phyloP scores from a whole-genome alignment of 1,284 basidiomycete genomes.

The Cutaneotrichosporon cavernicola region DNA sequence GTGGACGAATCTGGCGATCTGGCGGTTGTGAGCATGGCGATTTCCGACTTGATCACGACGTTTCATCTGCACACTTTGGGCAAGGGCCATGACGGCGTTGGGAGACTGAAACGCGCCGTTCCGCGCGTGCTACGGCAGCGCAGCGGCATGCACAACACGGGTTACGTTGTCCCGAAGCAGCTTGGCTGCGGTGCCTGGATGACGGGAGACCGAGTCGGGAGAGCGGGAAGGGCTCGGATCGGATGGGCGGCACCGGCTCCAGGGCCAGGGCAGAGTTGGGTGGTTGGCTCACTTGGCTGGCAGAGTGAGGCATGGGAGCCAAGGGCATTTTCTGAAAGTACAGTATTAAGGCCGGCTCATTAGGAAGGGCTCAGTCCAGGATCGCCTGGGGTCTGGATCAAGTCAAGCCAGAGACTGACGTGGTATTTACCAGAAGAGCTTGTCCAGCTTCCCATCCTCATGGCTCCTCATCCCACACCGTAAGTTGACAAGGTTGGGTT shows the following conservation, averaged over 20 bases:
- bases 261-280: not conserved
- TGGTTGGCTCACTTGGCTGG: not conserved
- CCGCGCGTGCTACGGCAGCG: not conserved
- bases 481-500: not conserved
- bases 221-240: slow-evolving; percentile 10
- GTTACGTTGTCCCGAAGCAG: slow-evolving; percentile 9
- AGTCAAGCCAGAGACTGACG: not conserved
- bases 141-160: not conserved
- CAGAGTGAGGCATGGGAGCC: not conserved
- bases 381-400: not conserved
- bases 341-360: not conserved
- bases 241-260: slow-evolving; percentile 5
- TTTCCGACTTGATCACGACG: not conserved
- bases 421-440: not conserved
- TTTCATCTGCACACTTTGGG: not conserved
- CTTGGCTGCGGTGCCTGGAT: not conserved
- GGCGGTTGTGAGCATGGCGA: not conserved
- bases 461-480: not conserved
- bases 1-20: not conserved
- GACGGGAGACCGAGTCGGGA: slow-evolving; percentile 9
- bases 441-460: not conserved
- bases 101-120: not conserved
- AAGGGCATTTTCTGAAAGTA: not conserved
- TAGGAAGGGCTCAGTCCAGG: not conserved
- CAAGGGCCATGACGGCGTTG: not conserved